These are phyloP conservation scores for Adiantum capillusveneris DNA, from an alignment of 75 land plant species.

Conservation along the genomic window DNA sequence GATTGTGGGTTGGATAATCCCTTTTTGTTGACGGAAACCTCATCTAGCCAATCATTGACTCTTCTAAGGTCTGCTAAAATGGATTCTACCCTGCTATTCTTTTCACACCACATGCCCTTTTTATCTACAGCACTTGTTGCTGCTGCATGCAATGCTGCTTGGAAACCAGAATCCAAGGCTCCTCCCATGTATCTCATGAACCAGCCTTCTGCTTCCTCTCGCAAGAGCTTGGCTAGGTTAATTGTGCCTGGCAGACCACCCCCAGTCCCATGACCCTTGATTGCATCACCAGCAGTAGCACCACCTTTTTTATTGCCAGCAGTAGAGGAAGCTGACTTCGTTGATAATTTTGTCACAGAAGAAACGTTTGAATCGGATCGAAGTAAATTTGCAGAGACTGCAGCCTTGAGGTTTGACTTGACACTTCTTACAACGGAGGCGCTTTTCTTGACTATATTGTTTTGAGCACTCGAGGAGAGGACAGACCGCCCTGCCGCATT, in stretches of 20 bases:
- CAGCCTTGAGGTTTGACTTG: neutral
- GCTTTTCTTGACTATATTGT: conserved; percentile 10
- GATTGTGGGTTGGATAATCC: conserved; percentile 17
- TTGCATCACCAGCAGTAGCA: conserved; percentile 35
- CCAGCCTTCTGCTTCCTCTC: conserved; percentile 59
- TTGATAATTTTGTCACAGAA: neutral
- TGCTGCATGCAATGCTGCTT: conserved; percentile 24
- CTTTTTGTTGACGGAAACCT: conserved; percentile 23
- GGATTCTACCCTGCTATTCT: conserved; percentile 44
- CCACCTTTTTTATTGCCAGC: neutral
- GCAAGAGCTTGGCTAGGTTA: conserved; percentile 33
- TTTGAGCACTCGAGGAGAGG: neutral
- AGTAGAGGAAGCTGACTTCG: neutral
- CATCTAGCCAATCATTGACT: conserved; percentile 81
- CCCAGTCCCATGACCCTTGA: neutral
- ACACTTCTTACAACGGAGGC: neutral
- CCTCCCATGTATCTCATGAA: conserved; percentile 74
- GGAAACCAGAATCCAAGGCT: conserved; percentile 51
- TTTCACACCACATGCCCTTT: conserved; percentile 18
- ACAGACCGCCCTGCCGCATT: neutral
- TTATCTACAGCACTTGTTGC: conserved; percentile 18
- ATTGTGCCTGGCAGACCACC: conserved; percentile 52
- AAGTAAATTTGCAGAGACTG: too few species aligned
- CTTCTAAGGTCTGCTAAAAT: conserved; percentile 66
- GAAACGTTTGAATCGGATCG: neutral